A percentile compares a stretch with the other conserved stretches of the same genome.
These are phyloP conservation scores for Penicillium subrubescens DNA, from an alignment of 495 filamentous ascomycete genomes.

Conservation along the genomic window DNA sequence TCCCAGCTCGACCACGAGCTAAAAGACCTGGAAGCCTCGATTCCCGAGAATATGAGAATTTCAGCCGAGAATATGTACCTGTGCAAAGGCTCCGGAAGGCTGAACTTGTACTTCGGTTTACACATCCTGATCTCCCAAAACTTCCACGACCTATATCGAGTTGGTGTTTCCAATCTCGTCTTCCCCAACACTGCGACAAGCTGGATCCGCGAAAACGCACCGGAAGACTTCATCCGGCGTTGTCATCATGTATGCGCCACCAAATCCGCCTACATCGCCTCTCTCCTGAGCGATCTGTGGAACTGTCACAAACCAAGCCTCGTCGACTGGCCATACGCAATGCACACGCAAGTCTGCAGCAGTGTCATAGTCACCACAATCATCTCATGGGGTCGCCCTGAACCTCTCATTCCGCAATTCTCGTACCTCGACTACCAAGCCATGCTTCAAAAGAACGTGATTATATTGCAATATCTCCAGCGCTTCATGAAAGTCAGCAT, in stretches of 20 bases:
- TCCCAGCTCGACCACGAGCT: background rate
- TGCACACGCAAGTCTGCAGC: slow-evolving; percentile 1
- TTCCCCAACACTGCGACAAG: slow-evolving; percentile 1
- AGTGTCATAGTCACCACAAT: background rate
- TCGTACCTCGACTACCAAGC: background rate
- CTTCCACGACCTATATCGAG: background rate
- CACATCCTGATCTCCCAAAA: slow-evolving; percentile 1
- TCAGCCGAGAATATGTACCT: background rate
- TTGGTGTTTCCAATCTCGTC: background rate
- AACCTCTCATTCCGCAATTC: background rate
- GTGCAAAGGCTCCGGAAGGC: background rate
- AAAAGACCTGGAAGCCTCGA: background rate
- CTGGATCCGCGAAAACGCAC: slow-evolving; percentile 2
- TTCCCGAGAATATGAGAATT: background rate
- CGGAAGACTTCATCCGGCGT: background rate
- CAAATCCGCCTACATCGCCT: slow-evolving; percentile 1
- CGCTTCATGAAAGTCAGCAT: slow-evolving; percentile 2
- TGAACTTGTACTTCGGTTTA: background rate
- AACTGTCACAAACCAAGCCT: background rate
- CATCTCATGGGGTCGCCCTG: background rate
- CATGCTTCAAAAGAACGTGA: background rate
- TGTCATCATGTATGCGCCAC: background rate
- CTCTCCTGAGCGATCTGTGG: background rate
- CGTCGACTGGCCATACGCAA: background rate
- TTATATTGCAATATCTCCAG: background rate